These are phyloP conservation scores for Fusarium bulbicola DNA, from an alignment of 2,329 filamentous ascomycete genomes.

Conservation along the genomic window DNA sequence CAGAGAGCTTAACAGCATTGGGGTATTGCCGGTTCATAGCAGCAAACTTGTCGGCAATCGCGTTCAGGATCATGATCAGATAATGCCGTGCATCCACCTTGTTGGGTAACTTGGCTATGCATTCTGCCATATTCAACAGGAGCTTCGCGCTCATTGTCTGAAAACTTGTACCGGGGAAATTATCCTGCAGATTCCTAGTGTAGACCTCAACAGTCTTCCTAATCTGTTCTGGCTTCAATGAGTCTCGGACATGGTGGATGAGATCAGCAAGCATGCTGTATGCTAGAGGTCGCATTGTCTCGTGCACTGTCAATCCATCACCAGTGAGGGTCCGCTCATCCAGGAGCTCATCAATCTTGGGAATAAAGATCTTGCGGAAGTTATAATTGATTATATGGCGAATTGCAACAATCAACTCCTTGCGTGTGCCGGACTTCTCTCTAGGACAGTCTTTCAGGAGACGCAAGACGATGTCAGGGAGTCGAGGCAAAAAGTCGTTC, in stretches of 20 bases:
- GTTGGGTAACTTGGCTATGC: conserved; percentile 91
- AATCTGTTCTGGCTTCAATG: conserved; percentile 89
- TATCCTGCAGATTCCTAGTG: conserved; percentile 93
- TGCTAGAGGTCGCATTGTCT: conserved; percentile 92
- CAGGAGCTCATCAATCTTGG: conserved; percentile 92
- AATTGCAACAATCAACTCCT: conserved; percentile 95
- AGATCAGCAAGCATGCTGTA: conserved; percentile 99
- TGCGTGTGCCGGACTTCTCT: conserved; percentile 92
- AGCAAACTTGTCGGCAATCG: conserved; percentile 97
- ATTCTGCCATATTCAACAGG: conserved; percentile 96
- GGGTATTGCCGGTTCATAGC: conserved; percentile 97
- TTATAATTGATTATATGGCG: conserved; percentile 99
- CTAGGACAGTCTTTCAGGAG: conserved; percentile 92
- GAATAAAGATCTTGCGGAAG: conserved; percentile 92
- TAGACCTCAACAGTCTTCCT: conserved; percentile 96
- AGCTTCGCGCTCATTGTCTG: conserved; percentile 99
- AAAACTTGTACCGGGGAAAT: conserved; percentile 96
- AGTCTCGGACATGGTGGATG: conserved; percentile 95
- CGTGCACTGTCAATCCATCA: conserved; percentile 94
- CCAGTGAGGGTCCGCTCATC: conserved; percentile 95
- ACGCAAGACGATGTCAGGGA: conserved; percentile 91
- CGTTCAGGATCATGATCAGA: conserved; percentile 95
- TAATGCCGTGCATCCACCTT: conserved; percentile 96
- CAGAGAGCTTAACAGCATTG: conserved; percentile 93
- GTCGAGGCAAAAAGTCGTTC: conserved; percentile 82